Base-by-base conservation (phyloP, 495 filamentous ascomycete species). In the Aspergillus egyptiacus region DNA sequence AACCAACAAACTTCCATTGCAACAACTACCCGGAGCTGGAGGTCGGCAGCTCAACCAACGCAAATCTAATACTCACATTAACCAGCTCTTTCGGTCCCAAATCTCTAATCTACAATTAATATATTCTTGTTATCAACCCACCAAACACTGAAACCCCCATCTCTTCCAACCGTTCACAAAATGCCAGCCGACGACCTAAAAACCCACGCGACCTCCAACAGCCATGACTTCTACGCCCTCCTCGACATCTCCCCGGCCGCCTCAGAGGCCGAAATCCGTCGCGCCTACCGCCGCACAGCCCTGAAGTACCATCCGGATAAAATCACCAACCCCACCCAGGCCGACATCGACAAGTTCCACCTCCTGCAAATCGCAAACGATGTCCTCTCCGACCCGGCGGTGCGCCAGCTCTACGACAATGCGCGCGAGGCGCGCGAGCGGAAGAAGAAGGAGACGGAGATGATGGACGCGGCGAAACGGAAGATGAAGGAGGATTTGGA, bases 261-360 rank as follows among this genome's bases (percentile, higher is more conserved):
- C 20, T 76, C 76, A 9, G 76, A 83, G 24, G 64, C 81, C 23
- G 85, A 95, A 51, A 80, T 98, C 58, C 86, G 90, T 47, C 81
- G 82, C 44, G 89, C 88, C 37, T 98, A 95, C 71, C 82, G 90
- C 28, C 88, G 86, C 61, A 85, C 89, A 3, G 87, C 94, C 0
- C 74, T 96, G 8, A 89, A 86, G 64, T 87, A 89, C 63, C 93
- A 98, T 64, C 93, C 93, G 8, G 91, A 95, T 73, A 86, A 85
- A 68, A 77, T 84, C 59, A 65, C 75, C 31, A 77, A 77, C 58
- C 72, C 81, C 18, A 71, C 70, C 25, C 59, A 69, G 8, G 71
- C 69, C 31, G 81, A 82, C 24, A 75, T 80, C 50, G 83, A 85
- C 48, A 85, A 80, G 58, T 91, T 89, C 62, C 82, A 89, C 56